Evolutionary conservation across 441 rosid species (phyloP).

Genomic region (Populus tomentosa): DNA sequence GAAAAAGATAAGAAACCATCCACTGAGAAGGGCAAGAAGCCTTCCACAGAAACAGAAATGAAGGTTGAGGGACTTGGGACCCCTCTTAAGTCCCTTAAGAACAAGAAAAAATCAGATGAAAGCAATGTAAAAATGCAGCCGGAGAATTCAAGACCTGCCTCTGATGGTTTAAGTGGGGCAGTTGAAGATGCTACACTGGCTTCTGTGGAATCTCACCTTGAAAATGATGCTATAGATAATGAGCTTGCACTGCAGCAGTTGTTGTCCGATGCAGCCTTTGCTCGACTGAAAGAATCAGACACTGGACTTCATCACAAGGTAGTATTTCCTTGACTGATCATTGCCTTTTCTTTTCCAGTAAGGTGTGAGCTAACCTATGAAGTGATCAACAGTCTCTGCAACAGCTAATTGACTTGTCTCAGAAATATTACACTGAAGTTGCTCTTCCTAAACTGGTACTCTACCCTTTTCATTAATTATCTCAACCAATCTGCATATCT

Average conservation of each 20-base stretch:
- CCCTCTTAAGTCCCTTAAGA: slow-evolving; percentile 85
- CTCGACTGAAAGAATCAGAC: slow-evolving; percentile 39
- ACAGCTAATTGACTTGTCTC: slow-evolving; percentile 50
- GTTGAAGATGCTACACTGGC: slow-evolving; percentile 37
- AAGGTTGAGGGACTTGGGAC: slow-evolving; percentile 98
- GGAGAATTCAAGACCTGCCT: slow-evolving; percentile 38
- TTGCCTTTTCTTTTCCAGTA: slow-evolving; percentile 12
- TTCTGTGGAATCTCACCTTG: slow-evolving; percentile 44
- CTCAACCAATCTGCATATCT: slow-evolving; percentile 7
- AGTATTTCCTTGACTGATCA: slow-evolving; percentile 10
- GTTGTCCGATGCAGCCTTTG: slow-evolving; percentile 46
- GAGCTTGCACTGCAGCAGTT: slow-evolving; percentile 44
- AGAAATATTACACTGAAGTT: slow-evolving; percentile 48
- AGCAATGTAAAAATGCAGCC: slow-evolving; percentile 33
- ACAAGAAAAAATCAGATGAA: slow-evolving; percentile 62
- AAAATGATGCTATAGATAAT: slow-evolving; percentile 17
- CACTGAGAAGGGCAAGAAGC: slow-evolving; percentile 58
- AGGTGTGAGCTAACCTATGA: slow-evolving; percentile 27
- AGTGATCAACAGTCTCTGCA: slow-evolving; percentile 43
- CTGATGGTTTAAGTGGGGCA: slow-evolving; percentile 36
- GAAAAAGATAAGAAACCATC: no score
- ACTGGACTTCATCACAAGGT: slow-evolving; percentile 65
- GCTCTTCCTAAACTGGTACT: slow-evolving; percentile 73
- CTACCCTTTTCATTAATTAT: slow-evolving; percentile 9
- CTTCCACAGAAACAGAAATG: slow-evolving; percentile 50